Percentiles rank a stretch among this genome's conserved stretches.
These are phyloP conservation scores for Oemleria cerasiformis DNA, from an alignment of 306 rosid species.

Conservation along the genomic window DNA sequence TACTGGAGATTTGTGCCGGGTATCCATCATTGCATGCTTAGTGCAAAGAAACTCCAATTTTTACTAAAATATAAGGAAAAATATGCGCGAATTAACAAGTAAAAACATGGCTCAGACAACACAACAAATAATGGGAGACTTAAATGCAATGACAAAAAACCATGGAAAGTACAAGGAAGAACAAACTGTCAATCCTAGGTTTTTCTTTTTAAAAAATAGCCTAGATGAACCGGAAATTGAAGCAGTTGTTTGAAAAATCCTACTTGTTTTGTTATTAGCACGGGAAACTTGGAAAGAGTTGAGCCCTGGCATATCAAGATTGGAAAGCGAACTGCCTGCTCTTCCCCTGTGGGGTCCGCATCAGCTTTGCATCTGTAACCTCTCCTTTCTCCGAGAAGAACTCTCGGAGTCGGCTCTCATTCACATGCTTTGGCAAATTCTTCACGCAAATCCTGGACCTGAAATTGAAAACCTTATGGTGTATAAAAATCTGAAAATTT, in stretches of 20 bases:
- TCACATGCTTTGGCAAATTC: constrained; percentile 61
- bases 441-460: constrained; percentile 92
- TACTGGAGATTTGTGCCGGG: too few relatives aligned
- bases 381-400: not conserved
- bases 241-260: not conserved
- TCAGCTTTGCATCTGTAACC: too few relatives aligned
- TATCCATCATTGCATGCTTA: too few relatives aligned
- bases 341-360: too few relatives aligned
- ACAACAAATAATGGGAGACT: not conserved
- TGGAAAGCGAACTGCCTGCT: too few relatives aligned
- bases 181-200: not conserved
- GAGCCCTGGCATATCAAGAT: not conserved
- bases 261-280: not conserved
- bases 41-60: too few relatives aligned
- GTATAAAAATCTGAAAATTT: not conserved
- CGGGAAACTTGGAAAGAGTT: not conserved
- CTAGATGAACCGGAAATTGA: not conserved
- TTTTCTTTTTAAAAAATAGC: not conserved
- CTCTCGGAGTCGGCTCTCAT: constrained; percentile 57
- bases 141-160: not conserved
- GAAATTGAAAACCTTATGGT: not conserved
- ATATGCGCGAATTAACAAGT: too few relatives aligned
- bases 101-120: not conserved
- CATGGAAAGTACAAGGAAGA: not conserved
- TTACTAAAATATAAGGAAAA: too few relatives aligned